Percentiles rank a stretch among this genome's conserved stretches.
These are phyloP conservation scores for Tetradesmus obliquus DNA, from an alignment of 139 green algal genomes.

Conservation along the genomic window DNA sequence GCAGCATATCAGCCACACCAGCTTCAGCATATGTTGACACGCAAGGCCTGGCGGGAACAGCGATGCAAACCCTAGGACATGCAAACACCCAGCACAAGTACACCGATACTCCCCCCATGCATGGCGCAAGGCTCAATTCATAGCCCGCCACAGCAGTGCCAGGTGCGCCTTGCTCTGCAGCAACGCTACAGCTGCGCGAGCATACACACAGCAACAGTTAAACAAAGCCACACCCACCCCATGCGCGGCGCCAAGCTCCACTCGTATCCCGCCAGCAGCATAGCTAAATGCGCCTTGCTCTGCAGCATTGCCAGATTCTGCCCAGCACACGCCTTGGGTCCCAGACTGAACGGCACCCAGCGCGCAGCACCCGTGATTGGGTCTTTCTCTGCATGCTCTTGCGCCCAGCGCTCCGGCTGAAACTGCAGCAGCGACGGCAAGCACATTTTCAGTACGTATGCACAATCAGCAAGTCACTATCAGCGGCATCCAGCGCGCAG, in stretches of 20 bases:
- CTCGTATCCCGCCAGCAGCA: conserved; percentile 33
- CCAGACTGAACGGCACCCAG: conserved; percentile 35
- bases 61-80: background rate
- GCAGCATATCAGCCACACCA: background rate
- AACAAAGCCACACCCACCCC: background rate
- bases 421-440: conserved; percentile 5
- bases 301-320: conserved; percentile 33
- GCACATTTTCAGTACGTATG: background rate
- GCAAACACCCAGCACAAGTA: no score
- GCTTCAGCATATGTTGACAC: background rate
- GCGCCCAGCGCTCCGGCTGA: conserved; percentile 23
- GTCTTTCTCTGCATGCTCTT: conserved; percentile 14
- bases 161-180: background rate
- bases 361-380: background rate
- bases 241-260: conserved; percentile 21
- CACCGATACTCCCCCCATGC: conserved; percentile 12
- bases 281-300: background rate
- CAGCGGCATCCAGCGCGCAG: background rate
- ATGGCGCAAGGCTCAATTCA: conserved; percentile 5
- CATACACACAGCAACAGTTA: no score
- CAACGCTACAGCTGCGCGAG: no score
- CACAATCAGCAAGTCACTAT: background rate
- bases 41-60: background rate
- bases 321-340: conserved; percentile 35
- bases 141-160: conserved; percentile 14